These are phyloP conservation scores for Seminavis robusta DNA, from an alignment of 108 stramenopile genomes.

Conservation along the genomic window DNA sequence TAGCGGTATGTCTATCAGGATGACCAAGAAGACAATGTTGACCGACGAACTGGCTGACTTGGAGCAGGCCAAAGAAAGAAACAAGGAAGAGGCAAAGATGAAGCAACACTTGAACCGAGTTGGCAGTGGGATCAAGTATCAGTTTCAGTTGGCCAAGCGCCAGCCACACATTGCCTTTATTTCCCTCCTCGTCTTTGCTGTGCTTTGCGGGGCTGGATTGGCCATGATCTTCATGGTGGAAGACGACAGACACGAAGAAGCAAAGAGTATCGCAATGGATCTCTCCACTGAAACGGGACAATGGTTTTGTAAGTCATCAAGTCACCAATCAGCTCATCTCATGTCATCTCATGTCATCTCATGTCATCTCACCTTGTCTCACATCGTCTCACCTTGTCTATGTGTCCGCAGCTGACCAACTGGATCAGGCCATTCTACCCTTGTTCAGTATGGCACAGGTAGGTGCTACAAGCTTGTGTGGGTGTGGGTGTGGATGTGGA, in stretches of 20 bases:
- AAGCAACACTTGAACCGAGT: no score
- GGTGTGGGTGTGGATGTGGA: no score
- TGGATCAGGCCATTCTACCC: slow-evolving; percentile 32
- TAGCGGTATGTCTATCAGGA: no score
- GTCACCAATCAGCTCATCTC: neutral
- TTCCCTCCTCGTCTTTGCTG: slow-evolving; percentile 11
- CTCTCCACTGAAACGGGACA: slow-evolving; percentile 25
- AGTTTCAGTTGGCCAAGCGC: neutral
- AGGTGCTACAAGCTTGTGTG: no score
- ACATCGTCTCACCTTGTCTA: neutral
- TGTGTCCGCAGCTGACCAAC: slow-evolving; percentile 14
- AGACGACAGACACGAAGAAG: neutral
- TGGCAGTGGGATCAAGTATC: neutral
- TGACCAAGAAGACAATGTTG: no score
- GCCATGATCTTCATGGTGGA: slow-evolving; percentile 12
- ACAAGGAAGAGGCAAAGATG: no score
- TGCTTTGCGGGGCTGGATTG: slow-evolving; percentile 7
- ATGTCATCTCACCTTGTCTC: neutral
- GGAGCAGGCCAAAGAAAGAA: no score
- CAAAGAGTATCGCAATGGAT: slow-evolving; percentile 10
- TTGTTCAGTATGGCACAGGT: slow-evolving; percentile 36
- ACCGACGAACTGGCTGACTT: no score
- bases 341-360: neutral
- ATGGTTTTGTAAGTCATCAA: slow-evolving; percentile 21
- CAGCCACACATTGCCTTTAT: slow-evolving; percentile 7